Percentiles rank a stretch among this genome's conserved stretches.
Evolutionary conservation across 768 basidiomycete genomes (phyloP).

Genomic region (Agrocybe pediades): DNA sequence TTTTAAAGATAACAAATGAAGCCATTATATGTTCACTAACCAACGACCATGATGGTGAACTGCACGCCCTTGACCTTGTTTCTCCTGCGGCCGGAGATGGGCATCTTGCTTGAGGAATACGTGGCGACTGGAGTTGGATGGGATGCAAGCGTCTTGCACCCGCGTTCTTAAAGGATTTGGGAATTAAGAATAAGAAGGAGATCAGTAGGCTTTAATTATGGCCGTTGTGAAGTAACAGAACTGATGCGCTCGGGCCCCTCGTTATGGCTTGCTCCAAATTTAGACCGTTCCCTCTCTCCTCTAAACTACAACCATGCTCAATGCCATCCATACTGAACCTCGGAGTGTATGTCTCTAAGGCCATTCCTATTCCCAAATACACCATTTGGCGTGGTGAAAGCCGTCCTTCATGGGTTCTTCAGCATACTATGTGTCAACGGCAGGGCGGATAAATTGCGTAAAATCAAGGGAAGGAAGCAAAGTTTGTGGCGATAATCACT

Average conservation of each 20-base stretch:
- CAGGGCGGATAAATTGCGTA: conserved; percentile 13
- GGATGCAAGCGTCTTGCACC: background rate
- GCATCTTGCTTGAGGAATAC: conserved; percentile 33
- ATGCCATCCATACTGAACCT: background rate
- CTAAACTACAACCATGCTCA: background rate
- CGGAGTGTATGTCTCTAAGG: no score
- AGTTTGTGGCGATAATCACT: conserved; percentile 15
- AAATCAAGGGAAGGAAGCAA: conserved; percentile 12
- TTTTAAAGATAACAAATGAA: background rate
- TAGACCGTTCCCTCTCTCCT: background rate
- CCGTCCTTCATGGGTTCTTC: background rate
- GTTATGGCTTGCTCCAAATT: conserved; percentile 15
- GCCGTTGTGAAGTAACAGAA: conserved; percentile 14
- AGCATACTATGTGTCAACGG: conserved; percentile 2
- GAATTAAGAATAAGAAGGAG: conserved; percentile 17
- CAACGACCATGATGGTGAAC: conserved; percentile 89
- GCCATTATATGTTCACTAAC: conserved; percentile 44
- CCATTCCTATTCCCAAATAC: background rate
- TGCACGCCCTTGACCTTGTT: conserved; percentile 90
- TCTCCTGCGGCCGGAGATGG: conserved; percentile 52
- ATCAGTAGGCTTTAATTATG: conserved; percentile 16
- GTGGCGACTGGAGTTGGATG: conserved; percentile 10
- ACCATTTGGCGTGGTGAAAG: background rate
- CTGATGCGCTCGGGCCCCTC: conserved; percentile 26
- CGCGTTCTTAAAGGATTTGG: conserved; percentile 1